Conservation (phyloP, 306 rosid species). For the Astragalus membranaceus region DNA sequence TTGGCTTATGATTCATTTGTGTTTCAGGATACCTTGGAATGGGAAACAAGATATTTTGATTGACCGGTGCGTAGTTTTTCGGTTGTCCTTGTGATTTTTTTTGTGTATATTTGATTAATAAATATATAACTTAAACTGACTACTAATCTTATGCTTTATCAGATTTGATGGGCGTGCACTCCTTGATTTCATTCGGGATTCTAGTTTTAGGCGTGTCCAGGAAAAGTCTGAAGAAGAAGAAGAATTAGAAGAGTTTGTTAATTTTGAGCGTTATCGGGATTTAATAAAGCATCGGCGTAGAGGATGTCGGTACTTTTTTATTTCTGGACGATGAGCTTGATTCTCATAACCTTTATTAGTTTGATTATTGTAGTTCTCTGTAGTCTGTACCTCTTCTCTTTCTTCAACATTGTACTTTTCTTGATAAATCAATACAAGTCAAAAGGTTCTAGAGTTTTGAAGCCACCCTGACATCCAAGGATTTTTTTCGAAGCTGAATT, state of each 20-base stretch:
- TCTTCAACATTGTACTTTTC: too few relatives aligned
- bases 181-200: conserved; percentile 89
- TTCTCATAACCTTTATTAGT: conserved; percentile 30
- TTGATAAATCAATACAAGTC: too few relatives aligned
- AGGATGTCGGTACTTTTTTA: conserved; percentile 99
- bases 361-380: too few relatives aligned
- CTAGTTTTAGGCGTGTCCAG: conserved; percentile 57
- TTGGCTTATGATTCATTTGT: neutral
- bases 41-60: conserved; percentile 89
- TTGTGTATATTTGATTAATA: neutral
- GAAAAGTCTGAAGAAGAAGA: conserved; percentile 92
- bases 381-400: too few relatives aligned
- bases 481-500: conserved; percentile 24
- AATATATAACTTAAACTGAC: conserved; percentile 3
- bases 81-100: neutral
- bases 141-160: conserved; percentile 2
- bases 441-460: conserved; percentile 15
- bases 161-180: conserved; percentile 99
- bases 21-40: conserved; percentile 95
- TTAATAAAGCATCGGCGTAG: conserved; percentile 99
- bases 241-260: conserved; percentile 99
- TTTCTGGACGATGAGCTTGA: conserved; percentile 37
- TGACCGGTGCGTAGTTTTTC: conserved; percentile 50
- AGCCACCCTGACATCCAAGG: neutral
- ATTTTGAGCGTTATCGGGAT: conserved; percentile 99